Percentiles rank a stretch among this genome's conserved stretches.
These are phyloP conservation scores for Termitomyces sp. DNA, from an alignment of 768 basidiomycete genomes.

Conservation along the genomic window DNA sequence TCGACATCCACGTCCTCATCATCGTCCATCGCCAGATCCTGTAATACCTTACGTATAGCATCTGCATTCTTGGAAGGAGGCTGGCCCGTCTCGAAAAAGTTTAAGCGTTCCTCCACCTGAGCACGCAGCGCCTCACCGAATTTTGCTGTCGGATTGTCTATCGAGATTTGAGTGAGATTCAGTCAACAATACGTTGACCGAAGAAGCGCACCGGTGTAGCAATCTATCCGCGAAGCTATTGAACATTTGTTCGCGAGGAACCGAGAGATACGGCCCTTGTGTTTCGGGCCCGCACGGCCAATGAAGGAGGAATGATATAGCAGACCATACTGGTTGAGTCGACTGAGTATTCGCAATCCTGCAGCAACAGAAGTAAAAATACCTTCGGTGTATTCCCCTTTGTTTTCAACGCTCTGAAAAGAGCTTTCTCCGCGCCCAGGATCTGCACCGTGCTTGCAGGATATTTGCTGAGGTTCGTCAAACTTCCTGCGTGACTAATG, in stretches of 20 bases:
- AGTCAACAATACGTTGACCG: not conserved
- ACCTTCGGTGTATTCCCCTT: slow-evolving; percentile 99
- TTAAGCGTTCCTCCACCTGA: slow-evolving; percentile 93
- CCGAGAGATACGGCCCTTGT: slow-evolving; percentile 97
- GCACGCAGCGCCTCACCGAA: slow-evolving; percentile 91
- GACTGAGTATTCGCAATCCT: not conserved
- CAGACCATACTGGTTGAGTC: slow-evolving; percentile 73
- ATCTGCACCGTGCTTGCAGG: slow-evolving; percentile 98
- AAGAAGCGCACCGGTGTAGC: slow-evolving; percentile 64
- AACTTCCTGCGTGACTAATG: slow-evolving; percentile 93
- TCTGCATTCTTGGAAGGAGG: slow-evolving; percentile 90
- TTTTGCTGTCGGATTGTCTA: slow-evolving; percentile 82
- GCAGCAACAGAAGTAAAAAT: not conserved
- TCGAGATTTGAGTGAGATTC: slow-evolving; percentile 1
- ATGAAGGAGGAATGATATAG: slow-evolving; percentile 97
- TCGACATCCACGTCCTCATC: slow-evolving; percentile 41
- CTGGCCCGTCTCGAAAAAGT: slow-evolving; percentile 89
- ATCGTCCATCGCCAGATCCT: slow-evolving; percentile 64
- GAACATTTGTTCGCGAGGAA: slow-evolving; percentile 99
- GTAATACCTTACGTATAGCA: slow-evolving; percentile 84
- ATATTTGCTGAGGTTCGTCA: slow-evolving; percentile 97
- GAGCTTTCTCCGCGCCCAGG: slow-evolving; percentile 94
- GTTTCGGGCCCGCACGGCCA: slow-evolving; percentile 87
- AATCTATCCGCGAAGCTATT: slow-evolving; percentile 95
- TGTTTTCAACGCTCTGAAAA: slow-evolving; percentile 96